Conservation (phyloP, 768 basidiomycete genomes). For the Rhodosporidiobolus sp. region DNA sequence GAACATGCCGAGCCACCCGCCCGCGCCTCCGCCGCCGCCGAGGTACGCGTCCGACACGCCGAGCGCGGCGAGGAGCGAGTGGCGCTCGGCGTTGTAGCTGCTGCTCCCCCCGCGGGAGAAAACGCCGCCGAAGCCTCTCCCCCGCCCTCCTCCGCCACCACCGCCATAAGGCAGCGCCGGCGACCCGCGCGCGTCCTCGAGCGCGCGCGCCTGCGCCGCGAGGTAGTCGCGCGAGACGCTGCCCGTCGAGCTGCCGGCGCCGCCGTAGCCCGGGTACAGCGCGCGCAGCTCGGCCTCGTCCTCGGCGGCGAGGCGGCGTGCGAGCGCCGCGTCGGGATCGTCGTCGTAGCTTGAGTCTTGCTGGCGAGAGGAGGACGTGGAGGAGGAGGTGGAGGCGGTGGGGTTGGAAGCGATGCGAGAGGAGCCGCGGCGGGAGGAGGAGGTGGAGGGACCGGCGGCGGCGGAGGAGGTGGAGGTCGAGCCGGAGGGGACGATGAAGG, state of each 20-base stretch:
- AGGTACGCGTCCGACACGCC: no score
- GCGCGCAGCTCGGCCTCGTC: neutral
- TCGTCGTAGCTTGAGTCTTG: neutral
- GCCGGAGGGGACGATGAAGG: slow-evolving; percentile 4
- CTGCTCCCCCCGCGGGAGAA: neutral
- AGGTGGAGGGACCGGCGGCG: neutral
- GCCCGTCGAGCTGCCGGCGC: neutral
- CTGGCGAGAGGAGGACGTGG: neutral
- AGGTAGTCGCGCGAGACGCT: neutral
- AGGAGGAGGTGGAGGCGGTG: neutral
- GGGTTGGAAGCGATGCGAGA: neutral
- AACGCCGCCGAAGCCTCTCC: neutral
- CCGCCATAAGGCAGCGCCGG: no score
- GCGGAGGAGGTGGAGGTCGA: neutral
- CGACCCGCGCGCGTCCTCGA: neutral
- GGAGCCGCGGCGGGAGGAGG: neutral
- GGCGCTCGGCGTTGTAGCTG: no score
- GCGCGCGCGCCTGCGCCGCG: neutral
- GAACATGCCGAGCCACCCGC: neutral
- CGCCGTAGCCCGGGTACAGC: no score
- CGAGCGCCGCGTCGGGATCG: neutral
- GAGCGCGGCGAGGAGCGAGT: no score
- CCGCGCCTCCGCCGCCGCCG: neutral
- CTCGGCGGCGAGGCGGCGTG: neutral
- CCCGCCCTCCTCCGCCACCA: no score